These are phyloP conservation scores for Pseudocercospora macadamiae DNA, from an alignment of 2,329 filamentous ascomycete genomes.

Conservation along the genomic window DNA sequence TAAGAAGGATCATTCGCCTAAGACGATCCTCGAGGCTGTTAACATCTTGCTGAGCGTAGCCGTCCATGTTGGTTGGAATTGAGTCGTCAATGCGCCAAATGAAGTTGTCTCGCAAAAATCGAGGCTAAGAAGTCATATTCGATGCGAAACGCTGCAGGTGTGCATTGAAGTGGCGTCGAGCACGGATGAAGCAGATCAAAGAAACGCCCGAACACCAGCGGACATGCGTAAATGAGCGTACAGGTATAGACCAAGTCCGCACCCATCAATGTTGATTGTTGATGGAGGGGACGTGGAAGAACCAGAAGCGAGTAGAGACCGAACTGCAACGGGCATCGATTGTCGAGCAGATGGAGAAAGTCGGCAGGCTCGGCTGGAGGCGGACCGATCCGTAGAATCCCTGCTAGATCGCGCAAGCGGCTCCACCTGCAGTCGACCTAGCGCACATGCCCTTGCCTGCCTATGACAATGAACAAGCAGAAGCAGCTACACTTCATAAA, in stretches of 20 bases:
- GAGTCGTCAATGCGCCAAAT: not conserved
- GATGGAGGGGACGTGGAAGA: not conserved
- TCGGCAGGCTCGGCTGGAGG: not conserved
- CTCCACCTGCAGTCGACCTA: not conserved
- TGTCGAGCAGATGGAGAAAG: no score
- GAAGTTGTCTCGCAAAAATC: not conserved
- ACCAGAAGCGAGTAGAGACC: no score
- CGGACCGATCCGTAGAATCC: not conserved
- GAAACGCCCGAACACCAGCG: constrained; percentile 2
- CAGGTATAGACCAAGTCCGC: not conserved
- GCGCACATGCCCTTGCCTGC: not conserved
- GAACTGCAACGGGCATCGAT: no score
- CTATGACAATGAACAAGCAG: no score
- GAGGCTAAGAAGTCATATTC: not conserved
- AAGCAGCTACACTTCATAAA: no score
- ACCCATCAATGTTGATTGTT: not conserved
- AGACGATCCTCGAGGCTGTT: constrained; percentile 59
- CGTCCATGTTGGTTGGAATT: constrained; percentile 23
- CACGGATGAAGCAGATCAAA: not conserved
- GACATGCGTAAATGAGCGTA: no score
- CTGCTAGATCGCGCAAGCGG: no score
- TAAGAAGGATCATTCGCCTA: constrained; percentile 62
- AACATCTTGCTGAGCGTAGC: constrained; percentile 27
- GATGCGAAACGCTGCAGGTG: not conserved
- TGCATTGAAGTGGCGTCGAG: not conserved